Conservation (phyloP, 179 eudicot species). For the Vitellaria paradoxa region DNA sequence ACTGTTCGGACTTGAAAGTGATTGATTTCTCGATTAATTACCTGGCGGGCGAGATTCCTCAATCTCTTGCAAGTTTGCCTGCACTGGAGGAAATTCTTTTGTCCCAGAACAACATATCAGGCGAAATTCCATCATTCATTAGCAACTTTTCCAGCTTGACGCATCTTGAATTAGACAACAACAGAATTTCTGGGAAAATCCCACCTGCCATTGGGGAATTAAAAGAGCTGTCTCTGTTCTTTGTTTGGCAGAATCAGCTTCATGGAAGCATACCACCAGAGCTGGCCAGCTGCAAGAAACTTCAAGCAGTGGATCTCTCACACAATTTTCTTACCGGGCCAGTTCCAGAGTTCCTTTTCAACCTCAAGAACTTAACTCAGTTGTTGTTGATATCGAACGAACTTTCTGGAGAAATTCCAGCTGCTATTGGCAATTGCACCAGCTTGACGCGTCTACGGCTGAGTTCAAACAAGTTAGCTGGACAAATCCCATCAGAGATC, state of each 20-base stretch:
- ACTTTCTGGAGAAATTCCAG: slow-evolving; percentile 72
- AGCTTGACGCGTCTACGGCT: slow-evolving; percentile 71
- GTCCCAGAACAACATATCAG: slow-evolving; percentile 9
- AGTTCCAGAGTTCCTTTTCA: slow-evolving; percentile 41
- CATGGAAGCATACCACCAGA: slow-evolving; percentile 51
- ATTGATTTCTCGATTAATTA: slow-evolving; percentile 1
- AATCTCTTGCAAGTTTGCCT: neutral
- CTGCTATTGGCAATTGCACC: slow-evolving; percentile 74
- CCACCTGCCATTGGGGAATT: slow-evolving; percentile 36
- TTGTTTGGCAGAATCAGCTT: slow-evolving; percentile 69
- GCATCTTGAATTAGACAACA: slow-evolving; percentile 58
- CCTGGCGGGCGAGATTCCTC: neutral
- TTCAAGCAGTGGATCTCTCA: slow-evolving; percentile 36
- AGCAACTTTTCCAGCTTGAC: slow-evolving; percentile 42
- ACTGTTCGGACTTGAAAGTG: neutral
- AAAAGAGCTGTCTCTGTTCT: slow-evolving; percentile 50
- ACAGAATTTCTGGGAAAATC: slow-evolving; percentile 43
- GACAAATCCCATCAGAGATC: slow-evolving; percentile 49
- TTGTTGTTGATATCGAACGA: slow-evolving; percentile 66
- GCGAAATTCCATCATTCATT: slow-evolving; percentile 16
- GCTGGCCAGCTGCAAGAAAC: slow-evolving; percentile 39
- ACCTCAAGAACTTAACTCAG: slow-evolving; percentile 37
- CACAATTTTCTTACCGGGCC: slow-evolving; percentile 38
- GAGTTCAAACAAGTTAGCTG: slow-evolving; percentile 45
- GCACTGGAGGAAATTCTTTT: slow-evolving; percentile 11